Evolutionary conservation across 2,329 filamentous ascomycete genomes (phyloP).

Genomic region (Fusarium fracticaudum): DNA sequence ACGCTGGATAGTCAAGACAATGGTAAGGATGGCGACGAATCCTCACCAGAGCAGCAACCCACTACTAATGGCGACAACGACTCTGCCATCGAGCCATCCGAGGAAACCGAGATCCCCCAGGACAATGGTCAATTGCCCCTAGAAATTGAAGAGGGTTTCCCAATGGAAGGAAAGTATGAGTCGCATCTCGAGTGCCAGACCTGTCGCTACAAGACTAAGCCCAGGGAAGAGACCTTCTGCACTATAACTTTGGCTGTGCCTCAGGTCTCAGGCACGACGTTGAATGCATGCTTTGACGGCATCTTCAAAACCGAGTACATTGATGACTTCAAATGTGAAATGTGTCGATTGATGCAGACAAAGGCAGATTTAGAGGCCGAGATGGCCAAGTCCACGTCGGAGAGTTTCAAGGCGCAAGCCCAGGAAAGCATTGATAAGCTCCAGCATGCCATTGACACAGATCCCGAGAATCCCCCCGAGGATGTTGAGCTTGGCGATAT

Average conservation of each 20-base stretch:
- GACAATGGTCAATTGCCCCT: constrained; percentile 41
- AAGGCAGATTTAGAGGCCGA: constrained; percentile 70
- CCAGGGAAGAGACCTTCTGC: constrained; percentile 86
- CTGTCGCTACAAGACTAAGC: constrained; percentile 88
- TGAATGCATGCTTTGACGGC: constrained; percentile 90
- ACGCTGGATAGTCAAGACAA: constrained; percentile 36
- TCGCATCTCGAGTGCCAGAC: constrained; percentile 95
- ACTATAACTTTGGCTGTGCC: constrained; percentile 93
- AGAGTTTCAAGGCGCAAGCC: constrained; percentile 61
- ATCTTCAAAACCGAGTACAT: constrained; percentile 96
- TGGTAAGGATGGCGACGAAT: constrained; percentile 18
- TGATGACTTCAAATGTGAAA: constrained; percentile 96
- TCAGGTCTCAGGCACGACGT: constrained; percentile 79
- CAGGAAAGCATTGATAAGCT: constrained; percentile 72
- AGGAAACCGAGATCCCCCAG: constrained; percentile 33
- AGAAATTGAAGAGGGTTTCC: constrained; percentile 78
- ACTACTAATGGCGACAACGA: constrained; percentile 14
- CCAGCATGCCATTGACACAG: constrained; percentile 74
- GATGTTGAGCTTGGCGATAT: constrained; percentile 79
- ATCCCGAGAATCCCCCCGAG: constrained; percentile 81
- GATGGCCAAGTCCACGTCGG: constrained; percentile 62
- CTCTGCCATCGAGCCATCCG: constrained; percentile 39
- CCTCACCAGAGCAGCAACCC: constrained; percentile 17
- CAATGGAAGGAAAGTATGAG: constrained; percentile 89
- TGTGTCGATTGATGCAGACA: constrained; percentile 87